Percentiles rank a stretch among this genome's conserved stretches.
These are phyloP conservation scores for Arachis monticola DNA, from an alignment of 331 rosid genomes.

Conservation along the genomic window DNA sequence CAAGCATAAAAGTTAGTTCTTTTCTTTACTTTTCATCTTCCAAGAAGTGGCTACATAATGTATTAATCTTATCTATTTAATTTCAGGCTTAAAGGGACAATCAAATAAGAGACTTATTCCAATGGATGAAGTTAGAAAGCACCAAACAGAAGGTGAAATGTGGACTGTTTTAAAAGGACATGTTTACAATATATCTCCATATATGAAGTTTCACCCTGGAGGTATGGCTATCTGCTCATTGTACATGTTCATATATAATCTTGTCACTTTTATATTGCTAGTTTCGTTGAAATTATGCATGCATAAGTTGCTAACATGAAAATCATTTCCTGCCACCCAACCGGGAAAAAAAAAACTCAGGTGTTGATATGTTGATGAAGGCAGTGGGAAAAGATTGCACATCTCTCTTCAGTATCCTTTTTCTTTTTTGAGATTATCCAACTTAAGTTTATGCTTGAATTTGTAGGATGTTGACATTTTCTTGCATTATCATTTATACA, in stretches of 20 bases:
- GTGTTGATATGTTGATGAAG: constrained; percentile 89
- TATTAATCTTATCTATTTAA: constrained; percentile 30
- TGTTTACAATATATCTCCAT: constrained; percentile 85
- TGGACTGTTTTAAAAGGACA: constrained; percentile 97
- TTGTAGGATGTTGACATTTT: constrained; percentile 17
- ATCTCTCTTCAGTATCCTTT: constrained; percentile 94
- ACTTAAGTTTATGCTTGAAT: neutral
- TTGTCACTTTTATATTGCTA: neutral
- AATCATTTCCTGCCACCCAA: neutral
- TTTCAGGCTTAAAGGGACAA: constrained; percentile 83
- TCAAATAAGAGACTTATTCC: constrained; percentile 87
- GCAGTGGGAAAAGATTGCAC: constrained; percentile 96
- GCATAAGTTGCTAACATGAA: constrained; percentile 23
- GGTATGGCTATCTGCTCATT: constrained; percentile 56
- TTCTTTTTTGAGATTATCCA: constrained; percentile 4
- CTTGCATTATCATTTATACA: too few relatives aligned
- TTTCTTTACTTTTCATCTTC: constrained; percentile 12
- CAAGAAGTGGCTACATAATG: constrained; percentile 10
- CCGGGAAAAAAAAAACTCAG: constrained; percentile 45
- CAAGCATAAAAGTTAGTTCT: constrained; percentile 15
- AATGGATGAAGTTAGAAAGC: constrained; percentile 78
- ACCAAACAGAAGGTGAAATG: constrained; percentile 77
- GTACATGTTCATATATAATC: constrained; percentile 7
- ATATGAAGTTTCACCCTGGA: constrained; percentile 96
- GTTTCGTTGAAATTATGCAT: constrained; percentile 10